Base-by-base conservation (phyloP, 2,329 filamentous ascomycete genomes). In the Trichoderma sp. region DNA sequence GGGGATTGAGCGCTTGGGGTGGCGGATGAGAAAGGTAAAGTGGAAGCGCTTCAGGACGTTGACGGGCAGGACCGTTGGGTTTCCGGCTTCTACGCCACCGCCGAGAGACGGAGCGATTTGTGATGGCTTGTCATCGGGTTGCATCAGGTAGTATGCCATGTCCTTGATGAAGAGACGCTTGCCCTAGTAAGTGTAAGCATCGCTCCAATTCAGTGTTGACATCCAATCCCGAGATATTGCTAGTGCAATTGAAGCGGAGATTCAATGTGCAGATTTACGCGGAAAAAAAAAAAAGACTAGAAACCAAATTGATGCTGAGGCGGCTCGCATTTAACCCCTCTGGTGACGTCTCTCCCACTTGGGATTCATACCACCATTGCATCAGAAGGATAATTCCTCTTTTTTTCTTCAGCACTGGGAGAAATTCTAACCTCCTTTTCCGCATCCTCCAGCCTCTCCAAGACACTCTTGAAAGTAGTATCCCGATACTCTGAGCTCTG, bases 131-230 rank as follows among this genome's bases (percentile, higher is more conserved):
- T 86, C 84, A 71, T 91, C 83, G 4, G 93, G 92, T 5, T 94
- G 91, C 72, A 97, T 85, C 73, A 97, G 85, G 80, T 98, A 98
- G 81, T 97, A 91, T 68, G 92, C 90, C 83, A 98, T 99, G 80
- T 98, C 96, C 81, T 99, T 99, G 86, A 99, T 96, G 83, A 98
- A 97, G 75, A 97, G 83, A 74, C 95, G 92, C 83, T 97, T 97
- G 75, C 90, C 91, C 92, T 96, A 74, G 65, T 71, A 60, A 66
- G 71, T 74, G 76, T 77, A 59, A 78, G 75, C 75, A 68, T 71
- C 52, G 24, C 43, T 16, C 46, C 26, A 24, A 24, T 21, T 37
- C 46, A 2, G 18, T 7, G 26, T 39, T 13, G n/a, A 11, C 21
- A 28, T 63, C 28, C 21, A n/a, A 6, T 11, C 21, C 21, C 7